Evolutionary conservation across 192 early-diverging fungal genomes (phyloP), one percentile per base, ranked within the genome.

Genomic region (Irineochytrium annulatum): DNA sequence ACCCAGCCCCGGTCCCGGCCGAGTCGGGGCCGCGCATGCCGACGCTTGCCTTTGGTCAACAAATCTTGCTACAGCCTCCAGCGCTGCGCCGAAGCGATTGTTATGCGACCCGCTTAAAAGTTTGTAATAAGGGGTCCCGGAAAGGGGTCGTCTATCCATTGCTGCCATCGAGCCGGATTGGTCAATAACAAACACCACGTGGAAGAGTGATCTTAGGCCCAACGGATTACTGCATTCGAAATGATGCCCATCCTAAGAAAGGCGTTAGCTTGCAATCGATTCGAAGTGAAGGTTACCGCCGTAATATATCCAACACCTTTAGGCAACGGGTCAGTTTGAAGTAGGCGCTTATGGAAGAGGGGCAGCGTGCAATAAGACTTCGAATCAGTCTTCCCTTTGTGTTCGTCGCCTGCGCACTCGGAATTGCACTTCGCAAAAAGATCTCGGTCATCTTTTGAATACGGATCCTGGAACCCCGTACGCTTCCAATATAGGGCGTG

Each of bases 401-500:
- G 71, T 8, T 70, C 68, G 6, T 73, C 63, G 24, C 63, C 64
- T 1, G 44, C 24, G 22, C 71, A 73, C 45, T 70, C 37, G 37
- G 48, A 44, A 52, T 75, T 65, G 41, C 71, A 73, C 49, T 61
- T 48, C 27, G 51, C 49, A 46, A 75, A 73, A 24, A 41, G 19
- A 31, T 74, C 63, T 29, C 54, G 68, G 28, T 45, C 39, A 24
- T 71, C 59, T 19, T 33, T 44, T 1, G 20, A 13, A 60, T 73
- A 75, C 30, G 71, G 71, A 43, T 73, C 71, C 26, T 55, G 5
- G 34, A 73, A 73, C 5, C 52, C 65, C 44, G 62, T 69, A 31
- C 71, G 59, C 55, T 75, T 45, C 71, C 71, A 73, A 33, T 31
- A 73, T 17, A 62, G 27, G 30, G 30, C 28, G 28, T 73, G 72